Base-by-base conservation (phyloP, 441 rosid species). In the Adansonia gregorii region DNA sequence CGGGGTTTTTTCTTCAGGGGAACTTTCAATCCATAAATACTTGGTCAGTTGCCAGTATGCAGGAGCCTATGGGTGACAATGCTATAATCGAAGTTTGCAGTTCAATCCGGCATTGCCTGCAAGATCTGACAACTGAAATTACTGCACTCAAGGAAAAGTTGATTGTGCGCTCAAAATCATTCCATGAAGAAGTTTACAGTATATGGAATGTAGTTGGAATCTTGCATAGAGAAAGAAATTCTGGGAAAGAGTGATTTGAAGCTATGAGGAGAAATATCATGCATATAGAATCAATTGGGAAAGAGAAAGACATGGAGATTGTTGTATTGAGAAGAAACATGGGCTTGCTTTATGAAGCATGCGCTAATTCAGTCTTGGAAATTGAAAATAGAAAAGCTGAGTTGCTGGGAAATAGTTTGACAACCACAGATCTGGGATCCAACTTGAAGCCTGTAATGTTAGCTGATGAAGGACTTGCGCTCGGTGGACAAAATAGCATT, bases 331-430 rank as follows among this genome's bases (percentile, higher is more conserved):
- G 79, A 77, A 86, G 84, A 80, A 93, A 84, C 79, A 74, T 89
- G 71, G 78, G 85, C 75, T 79, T 90, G 80, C 98, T 97, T 76
- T 86, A 86, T 83, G 94, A 93, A 78, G 93, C 93, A 54, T 91
- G 96, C 83, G 80, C 85, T 78, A 85, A 82, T 82, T 83, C 87
- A 52, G 76, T 93, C 77, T 64, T 77, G 78, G 99, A 94, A 88
- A 91, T 95, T 78, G 97, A 89, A 78, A 92, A 84, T 75, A 85
- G 74, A 73, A 88, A 85, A 78, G 87, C 92, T 75, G 93, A 86
- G 64, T 78, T 87, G 75, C 64, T 77, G 27, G 85, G 84, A 73
- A 86, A 81, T 72, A 79, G 75, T 80, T 45, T 72, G 65, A 72
- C 78, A 55, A 67, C 77, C 66, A 79, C 76, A 61, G 87, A 86